Evolutionary conservation across 805 yeast species (phyloP), one percentile per base, ranked within the genome.

Genomic region (Hanseniaspora singularis): DNA sequence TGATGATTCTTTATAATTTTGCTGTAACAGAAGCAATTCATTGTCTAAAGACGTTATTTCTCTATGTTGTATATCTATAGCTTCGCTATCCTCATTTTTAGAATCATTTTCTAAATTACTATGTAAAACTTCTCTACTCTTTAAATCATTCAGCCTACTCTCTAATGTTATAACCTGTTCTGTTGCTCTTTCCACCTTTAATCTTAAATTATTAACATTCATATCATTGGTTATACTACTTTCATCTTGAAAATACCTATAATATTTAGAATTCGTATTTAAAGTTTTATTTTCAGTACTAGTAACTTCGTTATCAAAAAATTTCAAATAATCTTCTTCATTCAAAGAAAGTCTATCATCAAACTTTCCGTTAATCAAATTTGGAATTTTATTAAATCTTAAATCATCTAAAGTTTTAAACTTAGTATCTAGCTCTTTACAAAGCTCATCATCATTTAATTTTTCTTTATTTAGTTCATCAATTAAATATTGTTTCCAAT

Each of bases 321-420:
- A 36, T 1, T 7, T 12, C 15, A 15, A 23, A 3, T 33, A 14
- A 20, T 43, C 24, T 10, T n/a, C 22, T 10, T 23, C n/a, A 16
- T 28, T 14, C 2, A 20, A 16, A 8, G 16, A 8, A 23, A 36
- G 24, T 16, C 24, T 4, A 18, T 23, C 28, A 18, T 44, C 48
- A 31, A 44, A 44, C 6, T 37, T 44, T 14, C 48, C 48, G 32
- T 44, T 44, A 6, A 44, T 44, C 19, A 44, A 24, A 9, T 44
- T 44, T 14, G 48, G 48, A 15, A 44, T 44, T 37, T 31, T 44
- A 16, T 44, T 37, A 20, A 20, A 44, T 31, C 41, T 44, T 9
- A 44, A 2, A 6, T 12, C 16, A 31, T 44, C 48, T 23, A 44
- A 7, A 3, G 18, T 26, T 10, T 44, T 32, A 33, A 44, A 30